A percentile compares a stretch with the other conserved stretches of the same genome.
phyloP scores from a whole-genome alignment of 176 grass and related monocot genomes.

The Phoenix roebelenii region DNA sequence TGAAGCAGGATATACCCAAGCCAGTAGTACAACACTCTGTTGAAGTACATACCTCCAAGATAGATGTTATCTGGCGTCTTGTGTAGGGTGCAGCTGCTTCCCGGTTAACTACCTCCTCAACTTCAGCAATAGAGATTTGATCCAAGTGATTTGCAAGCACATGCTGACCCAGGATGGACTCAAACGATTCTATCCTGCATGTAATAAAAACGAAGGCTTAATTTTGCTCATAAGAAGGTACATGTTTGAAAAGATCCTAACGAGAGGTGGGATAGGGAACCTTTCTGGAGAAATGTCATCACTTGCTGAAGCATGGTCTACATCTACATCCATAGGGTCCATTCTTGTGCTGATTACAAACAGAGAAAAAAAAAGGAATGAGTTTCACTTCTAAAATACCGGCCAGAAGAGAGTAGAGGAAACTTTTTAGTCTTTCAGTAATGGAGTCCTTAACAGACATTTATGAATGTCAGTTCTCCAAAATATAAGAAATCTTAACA shows the following conservation, averaged over 20 bases:
- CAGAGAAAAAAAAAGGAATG: not conserved
- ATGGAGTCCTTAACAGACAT: no score
- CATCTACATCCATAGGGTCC: slow-evolving; percentile 82
- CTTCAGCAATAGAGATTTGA: slow-evolving; percentile 62
- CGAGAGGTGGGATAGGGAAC: slow-evolving; percentile 16
- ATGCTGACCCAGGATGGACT: slow-evolving; percentile 69
- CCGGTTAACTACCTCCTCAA: slow-evolving; percentile 62
- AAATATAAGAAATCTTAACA: no score
- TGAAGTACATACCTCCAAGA: slow-evolving; percentile 52
- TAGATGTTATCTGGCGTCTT: slow-evolving; percentile 59
- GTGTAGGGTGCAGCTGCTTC: slow-evolving; percentile 49
- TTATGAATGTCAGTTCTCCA: no score
- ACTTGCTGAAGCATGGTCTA: slow-evolving; percentile 28
- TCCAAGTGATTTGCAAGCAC: slow-evolving; percentile 68
- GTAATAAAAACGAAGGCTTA: slow-evolving; percentile 13
- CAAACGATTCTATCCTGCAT: slow-evolving; percentile 66
- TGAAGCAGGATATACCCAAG: no score
- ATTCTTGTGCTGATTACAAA: slow-evolving; percentile 30
- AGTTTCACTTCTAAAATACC: no score
- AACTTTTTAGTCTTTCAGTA: no score
- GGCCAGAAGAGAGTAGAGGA: no score
- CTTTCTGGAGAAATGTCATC: slow-evolving; percentile 59
- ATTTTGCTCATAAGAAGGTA: not conserved
- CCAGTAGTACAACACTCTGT: no score
- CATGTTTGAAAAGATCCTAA: no score